phyloP scores from a whole-genome alignment of 2,329 filamentous ascomycete species.

The Fusarium fujikuroi region DNA sequence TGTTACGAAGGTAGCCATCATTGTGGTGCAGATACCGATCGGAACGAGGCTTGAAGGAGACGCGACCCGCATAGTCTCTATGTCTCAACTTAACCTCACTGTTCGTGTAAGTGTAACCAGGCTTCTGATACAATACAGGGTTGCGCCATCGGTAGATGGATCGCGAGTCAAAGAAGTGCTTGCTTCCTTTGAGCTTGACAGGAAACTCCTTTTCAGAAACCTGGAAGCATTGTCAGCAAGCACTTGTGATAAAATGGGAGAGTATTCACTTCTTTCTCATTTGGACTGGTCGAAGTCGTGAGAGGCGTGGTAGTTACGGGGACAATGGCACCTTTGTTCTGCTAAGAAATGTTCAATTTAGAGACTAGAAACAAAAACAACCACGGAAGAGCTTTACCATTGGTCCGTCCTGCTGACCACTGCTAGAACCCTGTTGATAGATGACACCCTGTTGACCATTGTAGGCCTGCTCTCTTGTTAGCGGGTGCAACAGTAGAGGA shows the following conservation, averaged over 20 bases:
- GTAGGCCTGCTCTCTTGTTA: constrained; percentile 25
- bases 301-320: constrained; percentile 28
- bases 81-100: constrained; percentile 32
- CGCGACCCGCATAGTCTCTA: constrained; percentile 40
- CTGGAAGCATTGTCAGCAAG: constrained; percentile 22
- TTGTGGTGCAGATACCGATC: constrained; percentile 43
- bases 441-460: constrained; percentile 33
- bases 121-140: constrained; percentile 39
- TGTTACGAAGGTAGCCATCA: constrained; percentile 42
- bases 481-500: not conserved
- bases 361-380: constrained; percentile 42
- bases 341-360: constrained; percentile 42
- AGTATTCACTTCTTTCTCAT: constrained; percentile 33
- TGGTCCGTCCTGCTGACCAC: constrained; percentile 40
- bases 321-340: constrained; percentile 31
- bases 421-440: constrained; percentile 34
- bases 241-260: not conserved
- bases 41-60: constrained; percentile 35
- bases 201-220: constrained; percentile 42
- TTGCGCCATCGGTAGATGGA: constrained; percentile 36
- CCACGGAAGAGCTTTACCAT: constrained; percentile 46
- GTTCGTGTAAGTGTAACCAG: constrained; percentile 36
- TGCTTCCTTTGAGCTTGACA: constrained; percentile 38
- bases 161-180: constrained; percentile 38
- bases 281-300: constrained; percentile 14